A percentile compares a stretch with the other conserved stretches of the same genome.
These are phyloP conservation scores for Xylaria flabelliformis DNA, from an alignment of 495 filamentous ascomycete species.

Conservation along the genomic window DNA sequence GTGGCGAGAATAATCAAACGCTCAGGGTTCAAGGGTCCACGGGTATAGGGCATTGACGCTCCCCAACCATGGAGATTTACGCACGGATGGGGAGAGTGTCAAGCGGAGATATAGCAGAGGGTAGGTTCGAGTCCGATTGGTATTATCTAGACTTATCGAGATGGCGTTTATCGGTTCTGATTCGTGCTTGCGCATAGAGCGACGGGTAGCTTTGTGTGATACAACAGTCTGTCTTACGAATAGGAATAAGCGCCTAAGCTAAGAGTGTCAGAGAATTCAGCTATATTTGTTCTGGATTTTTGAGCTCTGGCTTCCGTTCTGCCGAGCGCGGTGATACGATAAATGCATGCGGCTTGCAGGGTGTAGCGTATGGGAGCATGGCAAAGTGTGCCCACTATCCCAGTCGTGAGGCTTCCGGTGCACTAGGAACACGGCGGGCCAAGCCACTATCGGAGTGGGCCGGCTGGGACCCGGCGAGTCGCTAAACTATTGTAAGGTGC, in stretches of 20 bases:
- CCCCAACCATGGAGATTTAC: not conserved
- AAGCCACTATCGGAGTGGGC: slow-evolving; percentile 5
- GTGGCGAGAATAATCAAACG: not conserved
- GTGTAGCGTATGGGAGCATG: not conserved
- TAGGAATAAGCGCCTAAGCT: not conserved
- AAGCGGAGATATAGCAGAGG: not conserved
- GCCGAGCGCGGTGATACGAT: slow-evolving; percentile 13
- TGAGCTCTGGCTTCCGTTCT: slow-evolving; percentile 15
- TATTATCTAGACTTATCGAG: no score
- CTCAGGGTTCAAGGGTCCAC: not conserved
- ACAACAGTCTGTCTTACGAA: not conserved
- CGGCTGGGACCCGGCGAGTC: slow-evolving; percentile 7
- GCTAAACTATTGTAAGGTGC: not conserved
- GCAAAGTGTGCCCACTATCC: not conserved
- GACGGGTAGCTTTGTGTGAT: slow-evolving; percentile 5
- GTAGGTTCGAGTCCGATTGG: not conserved
- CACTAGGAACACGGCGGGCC: not conserved
- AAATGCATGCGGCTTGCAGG: slow-evolving; percentile 11
- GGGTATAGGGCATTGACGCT: not conserved
- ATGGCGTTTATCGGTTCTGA: not conserved
- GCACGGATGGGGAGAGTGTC: not conserved
- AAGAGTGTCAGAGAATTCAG: not conserved
- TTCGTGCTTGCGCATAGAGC: not conserved
- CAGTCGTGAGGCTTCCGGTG: not conserved
- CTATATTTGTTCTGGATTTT: slow-evolving; percentile 6